Conservation (phyloP, 768 basidiomycete genomes). For the Gyrodon lividus region DNA sequence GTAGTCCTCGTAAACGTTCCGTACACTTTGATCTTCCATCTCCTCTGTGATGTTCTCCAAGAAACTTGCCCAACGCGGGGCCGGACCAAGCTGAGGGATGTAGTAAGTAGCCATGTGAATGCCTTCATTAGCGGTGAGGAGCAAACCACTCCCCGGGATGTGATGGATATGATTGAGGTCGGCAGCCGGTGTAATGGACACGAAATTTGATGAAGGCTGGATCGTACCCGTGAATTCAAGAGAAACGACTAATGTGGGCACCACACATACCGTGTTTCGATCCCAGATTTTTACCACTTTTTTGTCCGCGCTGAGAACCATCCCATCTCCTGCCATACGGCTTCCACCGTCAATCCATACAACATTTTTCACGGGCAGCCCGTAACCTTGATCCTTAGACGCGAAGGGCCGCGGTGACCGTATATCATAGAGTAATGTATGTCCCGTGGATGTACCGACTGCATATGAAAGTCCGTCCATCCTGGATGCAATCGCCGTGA, state of each 20-base stretch:
- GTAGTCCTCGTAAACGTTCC: constrained; percentile 90
- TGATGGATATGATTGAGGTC: constrained; percentile 93
- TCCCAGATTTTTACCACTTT: constrained; percentile 99
- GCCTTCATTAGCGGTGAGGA: constrained; percentile 95
- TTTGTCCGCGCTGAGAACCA: constrained; percentile 90
- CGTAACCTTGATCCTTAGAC: constrained; percentile 95
- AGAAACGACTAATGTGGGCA: not conserved
- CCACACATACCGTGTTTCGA: constrained; percentile 62
- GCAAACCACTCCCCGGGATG: constrained; percentile 81
- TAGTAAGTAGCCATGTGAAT: constrained; percentile 94
- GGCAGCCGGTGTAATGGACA: constrained; percentile 86
- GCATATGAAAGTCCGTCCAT: constrained; percentile 91
- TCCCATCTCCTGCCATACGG: constrained; percentile 80
- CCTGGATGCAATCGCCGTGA: constrained; percentile 84
- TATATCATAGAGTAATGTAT: constrained; percentile 92
- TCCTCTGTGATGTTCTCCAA: constrained; percentile 98
- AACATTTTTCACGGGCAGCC: constrained; percentile 81
- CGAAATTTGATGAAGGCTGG: constrained; percentile 78
- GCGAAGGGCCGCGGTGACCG: constrained; percentile 82
- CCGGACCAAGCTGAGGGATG: constrained; percentile 94
- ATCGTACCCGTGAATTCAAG: constrained; percentile 1
- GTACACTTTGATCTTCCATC: constrained; percentile 85
- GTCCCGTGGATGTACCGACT: constrained; percentile 92
- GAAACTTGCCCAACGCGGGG: constrained; percentile 96
- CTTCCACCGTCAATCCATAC: constrained; percentile 88